Evolutionary conservation across 495 filamentous ascomycete genomes (phyloP), one percentile per base, ranked within the genome.

Genomic region (Penicillium nucicola): DNA sequence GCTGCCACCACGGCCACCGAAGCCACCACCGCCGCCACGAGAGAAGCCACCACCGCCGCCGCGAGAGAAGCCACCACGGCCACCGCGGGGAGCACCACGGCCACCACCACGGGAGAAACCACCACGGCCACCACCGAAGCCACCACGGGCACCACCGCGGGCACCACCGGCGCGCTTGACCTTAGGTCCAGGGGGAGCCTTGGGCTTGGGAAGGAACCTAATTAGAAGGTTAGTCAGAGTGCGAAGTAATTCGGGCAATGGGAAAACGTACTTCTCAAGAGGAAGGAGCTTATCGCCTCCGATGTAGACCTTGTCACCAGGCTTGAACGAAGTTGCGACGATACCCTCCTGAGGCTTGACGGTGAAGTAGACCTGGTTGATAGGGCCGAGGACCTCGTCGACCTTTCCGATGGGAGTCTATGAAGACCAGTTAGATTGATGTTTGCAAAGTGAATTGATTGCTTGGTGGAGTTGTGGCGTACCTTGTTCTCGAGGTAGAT

Each of bases 401-500:
- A 82, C 74, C 66, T 81, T 81, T 42, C 79, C 79, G 55, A 82
- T 80, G 42, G 77, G 71, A 42, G 78, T 81, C 79, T 82, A 57
- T 43, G 9, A 40, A 10, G 30, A 42, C 32, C 35, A 32, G 45
- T 62, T 61, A 71, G 62, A 36, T 57, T 36, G 36, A 50, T 4
- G 28, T 42, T 28, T 47, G 25, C 13, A 19, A 10, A 22, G 20
- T 12, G 1, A 28, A 19, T 42, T 47, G 13, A 4, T 28, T 28
- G 25, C n/a, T 5, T 28, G 28, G 13, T 31, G 39, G 30, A 14
- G 23, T 38, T 25, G 15, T 33, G 17, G 57, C 65, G 47, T 63
- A 88, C 88, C 82, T 97, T 97, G 78, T 97, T 97, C 80, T 98
- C 92, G 43, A 97, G 85, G 77, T 92, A 98, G 62, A 97, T 95